A percentile compares a stretch with the other conserved stretches of the same genome.
phyloP scores from a whole-genome alignment of 1,284 basidiomycete species.

The Trichosporon ovoides region DNA sequence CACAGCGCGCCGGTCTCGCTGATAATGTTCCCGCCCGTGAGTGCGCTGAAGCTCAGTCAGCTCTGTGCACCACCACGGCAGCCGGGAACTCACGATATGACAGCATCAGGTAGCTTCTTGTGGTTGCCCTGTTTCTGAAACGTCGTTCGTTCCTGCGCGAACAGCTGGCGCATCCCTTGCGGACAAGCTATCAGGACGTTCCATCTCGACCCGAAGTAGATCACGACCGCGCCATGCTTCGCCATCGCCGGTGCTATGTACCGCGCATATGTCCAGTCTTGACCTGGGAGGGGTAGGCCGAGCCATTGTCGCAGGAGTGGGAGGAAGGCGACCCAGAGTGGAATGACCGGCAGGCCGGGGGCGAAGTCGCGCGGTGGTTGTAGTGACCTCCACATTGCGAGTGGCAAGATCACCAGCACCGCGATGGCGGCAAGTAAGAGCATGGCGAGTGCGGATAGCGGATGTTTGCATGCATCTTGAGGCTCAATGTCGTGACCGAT shows the following conservation, averaged over 20 bases:
- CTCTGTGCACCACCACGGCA: too few species aligned
- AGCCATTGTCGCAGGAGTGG: background rate
- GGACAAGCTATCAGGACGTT: slow-evolving; percentile 3
- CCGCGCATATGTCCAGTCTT: slow-evolving; percentile 4
- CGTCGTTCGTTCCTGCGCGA: background rate
- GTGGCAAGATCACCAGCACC: background rate
- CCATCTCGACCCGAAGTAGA: slow-evolving; percentile 6
- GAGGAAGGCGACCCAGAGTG: slow-evolving; percentile 6
- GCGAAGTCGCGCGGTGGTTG: slow-evolving; percentile 4
- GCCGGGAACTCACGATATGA: background rate
- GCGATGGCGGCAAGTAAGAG: background rate
- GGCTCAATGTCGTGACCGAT: too few species aligned
- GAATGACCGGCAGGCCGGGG: slow-evolving; percentile 1
- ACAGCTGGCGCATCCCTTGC: slow-evolving; percentile 2
- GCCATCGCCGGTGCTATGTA: background rate
- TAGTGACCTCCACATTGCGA: background rate
- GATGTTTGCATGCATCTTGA: background rate
- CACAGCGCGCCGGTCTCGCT: slow-evolving; percentile 2
- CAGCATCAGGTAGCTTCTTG: background rate
- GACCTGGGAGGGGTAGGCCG: background rate
- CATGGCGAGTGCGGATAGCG: background rate
- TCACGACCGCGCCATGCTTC: slow-evolving; percentile 2
- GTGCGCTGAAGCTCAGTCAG: background rate
- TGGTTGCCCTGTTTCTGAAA: slow-evolving; percentile 6
- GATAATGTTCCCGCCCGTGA: slow-evolving; percentile 8